Base-by-base conservation (phyloP, 768 basidiomycete genomes). In the Amanita brunnescens region DNA sequence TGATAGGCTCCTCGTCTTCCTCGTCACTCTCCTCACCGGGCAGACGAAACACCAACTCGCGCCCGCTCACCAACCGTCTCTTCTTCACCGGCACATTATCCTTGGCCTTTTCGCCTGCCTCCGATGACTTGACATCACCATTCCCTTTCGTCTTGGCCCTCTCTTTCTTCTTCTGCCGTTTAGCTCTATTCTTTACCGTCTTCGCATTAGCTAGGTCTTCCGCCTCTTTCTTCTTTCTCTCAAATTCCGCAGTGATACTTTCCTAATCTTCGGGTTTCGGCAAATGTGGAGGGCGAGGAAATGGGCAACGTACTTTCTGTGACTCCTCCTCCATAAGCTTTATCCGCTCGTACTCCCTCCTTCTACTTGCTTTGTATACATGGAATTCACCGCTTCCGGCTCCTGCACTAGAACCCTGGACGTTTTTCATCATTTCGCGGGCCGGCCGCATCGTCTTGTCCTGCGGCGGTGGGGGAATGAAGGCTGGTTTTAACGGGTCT, bases 361-460 rank as follows among this genome's bases (percentile, higher is more conserved):
- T 77, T 55, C 96, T 72, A 57, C 85, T 83, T 14, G 95, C 94
- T 64, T 98, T 98, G 73, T 98, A 99, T 0, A 99, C 96, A 64
- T 99, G 96, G 62, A 98, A 97, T 67, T 95, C 94, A 38, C 95
- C 95, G 51, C 89, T 91, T 46, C 96, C 96, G 14, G 96, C 96
- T 40, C 95, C 96, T 6, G 96, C 93, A 66, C 90, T 91, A 13
- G 91, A 94, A 0, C 96, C 96, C 67, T 97, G 94, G 6, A 99
- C 95, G 59, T 98, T 98, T 77, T 96, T 97, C 90, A 99, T 97
- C 90, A 92, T 92, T 65, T 92, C 96, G 44, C 90, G 76, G 7
- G 94, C 75, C 1, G 93, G 74, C 16, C 92, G 74, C 26, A 97
- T 73, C 0, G 74, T 75, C 71, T 90, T 93, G 55, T 89, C 87